Evolutionary conservation across 73 alveolate genomes (phyloP), one percentile per base, ranked within the genome.

Genomic region (Halteria grandinella): DNA sequence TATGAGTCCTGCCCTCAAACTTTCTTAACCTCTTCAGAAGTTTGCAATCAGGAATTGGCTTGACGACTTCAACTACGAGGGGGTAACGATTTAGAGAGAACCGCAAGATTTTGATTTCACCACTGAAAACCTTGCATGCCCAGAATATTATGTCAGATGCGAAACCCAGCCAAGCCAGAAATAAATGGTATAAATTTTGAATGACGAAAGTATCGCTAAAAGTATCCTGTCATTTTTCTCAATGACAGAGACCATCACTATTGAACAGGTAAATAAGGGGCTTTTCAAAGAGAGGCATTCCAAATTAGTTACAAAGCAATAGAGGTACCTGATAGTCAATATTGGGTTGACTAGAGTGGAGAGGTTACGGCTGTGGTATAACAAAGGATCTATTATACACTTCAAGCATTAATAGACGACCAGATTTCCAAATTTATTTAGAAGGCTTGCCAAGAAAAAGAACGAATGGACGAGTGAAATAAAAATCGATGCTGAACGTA

Each of bases 331-430:
- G 14, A 62, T 62, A 29, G 6, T 62, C 3, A 36, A 41, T 25
- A 15, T 31, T 14, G 78, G 78, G 3, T n/a, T 62, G 6, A 62
- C 78, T 8, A 62, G 60, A 27, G 27, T 62, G 14, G 78, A 62
- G 44, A 36, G 78, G 43, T 40, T 62, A 3, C 15, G 78, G 45
- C 27, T 62, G 5, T 62, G 78, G 78, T 62, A 62, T 40, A 62
- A 62, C 41, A 62, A 62, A 40, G 25, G 49, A 6, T 17, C 36
- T 18, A 36, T 62, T 17, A 8, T 62, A 4, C 25, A 62, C 62
- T 44, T 52, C 5, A 62, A 41, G 41, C 12, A 62, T 25, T 24
- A 29, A 20, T 39, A 39, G n/a, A 62, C 36, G 27, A 44, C 47
- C 39, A 15, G 43, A 27, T 27, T 57, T 17, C 74, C 74, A 8